Percentiles rank a stretch among this genome's conserved stretches.
These are phyloP conservation scores for Akanthomyces uredinophilus DNA, from an alignment of 2,329 filamentous ascomycete species.

Conservation along the genomic window DNA sequence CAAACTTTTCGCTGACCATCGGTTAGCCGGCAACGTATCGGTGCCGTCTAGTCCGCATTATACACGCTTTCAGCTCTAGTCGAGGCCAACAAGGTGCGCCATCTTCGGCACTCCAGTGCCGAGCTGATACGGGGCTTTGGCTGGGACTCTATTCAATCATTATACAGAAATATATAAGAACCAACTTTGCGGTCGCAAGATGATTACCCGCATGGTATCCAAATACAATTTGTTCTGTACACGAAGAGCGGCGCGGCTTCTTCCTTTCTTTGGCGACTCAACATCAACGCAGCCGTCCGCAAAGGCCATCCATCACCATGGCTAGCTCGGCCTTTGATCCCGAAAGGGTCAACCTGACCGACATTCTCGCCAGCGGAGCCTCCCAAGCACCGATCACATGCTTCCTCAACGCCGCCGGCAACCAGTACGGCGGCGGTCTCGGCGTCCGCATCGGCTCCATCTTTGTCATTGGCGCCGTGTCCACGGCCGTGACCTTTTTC, in stretches of 20 bases:
- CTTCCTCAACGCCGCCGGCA: conserved; percentile 22
- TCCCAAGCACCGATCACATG: not conserved
- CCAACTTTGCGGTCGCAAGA: not conserved
- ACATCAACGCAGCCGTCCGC: not conserved
- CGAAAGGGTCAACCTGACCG: not conserved
- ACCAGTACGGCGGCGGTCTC: conserved; percentile 53
- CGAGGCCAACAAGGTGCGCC: not conserved
- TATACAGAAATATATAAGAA: not conserved
- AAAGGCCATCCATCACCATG: not conserved
- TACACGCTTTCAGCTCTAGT: no score
- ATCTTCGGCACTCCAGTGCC: not conserved
- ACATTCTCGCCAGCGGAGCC: not conserved
- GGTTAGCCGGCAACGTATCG: no score
- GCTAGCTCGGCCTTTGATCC: not conserved
- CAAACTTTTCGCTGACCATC: no score
- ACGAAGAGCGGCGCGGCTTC: not conserved
- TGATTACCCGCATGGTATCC: not conserved
- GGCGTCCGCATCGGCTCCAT: conserved; percentile 66
- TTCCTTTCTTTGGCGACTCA: not conserved
- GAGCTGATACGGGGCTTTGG: not conserved
- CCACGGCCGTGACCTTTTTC: conserved; percentile 56
- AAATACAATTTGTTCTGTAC: not conserved
- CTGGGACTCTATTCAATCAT: not conserved
- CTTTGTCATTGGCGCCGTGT: conserved; percentile 68
- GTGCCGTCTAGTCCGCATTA: no score